Base-by-base conservation (phyloP, 257 asterid genomes). In the Primulina eburnea region DNA sequence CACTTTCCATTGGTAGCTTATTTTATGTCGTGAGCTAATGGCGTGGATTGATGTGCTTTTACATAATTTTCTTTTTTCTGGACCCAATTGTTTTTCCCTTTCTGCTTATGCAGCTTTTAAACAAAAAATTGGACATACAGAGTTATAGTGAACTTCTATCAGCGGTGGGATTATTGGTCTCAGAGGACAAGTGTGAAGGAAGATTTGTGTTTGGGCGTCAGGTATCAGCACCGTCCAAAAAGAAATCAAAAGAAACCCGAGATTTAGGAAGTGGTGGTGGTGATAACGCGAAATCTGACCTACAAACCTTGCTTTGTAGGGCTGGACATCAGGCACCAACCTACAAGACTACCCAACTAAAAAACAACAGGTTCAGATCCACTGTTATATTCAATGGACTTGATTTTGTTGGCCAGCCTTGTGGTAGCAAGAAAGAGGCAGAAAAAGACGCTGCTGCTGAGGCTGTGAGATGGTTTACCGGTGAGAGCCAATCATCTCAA, bases 361-460 rank as follows among this genome's bases (percentile, higher is more conserved):
- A 87, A 61, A 83, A 84, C 76, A 90, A 88, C 70, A 79, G 79
- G 78, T 92, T 90, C 80, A 87, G 88, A 64, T 77, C 95, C 43
- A 87, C 88, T 24, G 96, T 87, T 71, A 57, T 80, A 67, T 87
- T 92, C 79, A 92, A 85, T 63, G 97, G 96, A 64, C 76, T 92
- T 72, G 92, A 90, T 78, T 92, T 92, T 75, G 79, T 56, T 24
- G 98, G 98, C 68, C 86, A 65, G 77, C 86, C 97, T 73, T 78
- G 83, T 52, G 76, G 87, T 67, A 90, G 87, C 82, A 92, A 92
- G 82, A 92, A 90, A 83, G 97, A 88, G 57, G 97, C 98, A 30
- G 98, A 92, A 71, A 90, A 92, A 76, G 95, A 83, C 72, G 98
- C 98, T 32, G 98, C 98, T 70, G 82, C 87, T 16, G 97, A 85